Conservation (phyloP, 148 eudicot species). For the Cornus florida region DNA sequence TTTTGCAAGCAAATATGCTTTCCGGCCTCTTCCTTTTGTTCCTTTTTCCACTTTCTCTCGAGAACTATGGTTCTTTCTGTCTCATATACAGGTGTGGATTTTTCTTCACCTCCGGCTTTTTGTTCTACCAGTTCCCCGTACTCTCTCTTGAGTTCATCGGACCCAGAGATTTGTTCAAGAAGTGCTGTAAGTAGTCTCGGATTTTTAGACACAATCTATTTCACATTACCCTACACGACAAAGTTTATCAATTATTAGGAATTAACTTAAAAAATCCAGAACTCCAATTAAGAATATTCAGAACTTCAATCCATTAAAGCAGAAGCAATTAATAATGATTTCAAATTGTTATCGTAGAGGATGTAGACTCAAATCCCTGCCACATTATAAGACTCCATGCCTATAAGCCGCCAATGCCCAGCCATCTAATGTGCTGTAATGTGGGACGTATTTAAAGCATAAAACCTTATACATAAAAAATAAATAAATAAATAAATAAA, state of each 20-base stretch:
- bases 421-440: too few relatives aligned
- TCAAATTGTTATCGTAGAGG: not conserved
- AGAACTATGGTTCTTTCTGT: slow-evolving; percentile 76
- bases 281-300: not conserved
- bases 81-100: slow-evolving; percentile 74
- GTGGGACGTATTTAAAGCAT: not conserved
- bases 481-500: too few relatives aligned
- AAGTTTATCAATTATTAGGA: not conserved
- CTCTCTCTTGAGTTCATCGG: slow-evolving; percentile 83
- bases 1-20: slow-evolving; percentile 88
- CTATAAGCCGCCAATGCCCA: not conserved
- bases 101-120: slow-evolving; percentile 88
- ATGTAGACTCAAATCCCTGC: not conserved
- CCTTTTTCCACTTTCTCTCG: slow-evolving; percentile 94
- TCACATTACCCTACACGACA: slow-evolving; percentile 84
- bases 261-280: not conserved
- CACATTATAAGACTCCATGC: not conserved
- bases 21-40: slow-evolving; percentile 97
- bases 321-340: not conserved
- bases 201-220: slow-evolving; percentile 93
- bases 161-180: slow-evolving; percentile 94
- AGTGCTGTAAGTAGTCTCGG: slow-evolving; percentile 91
- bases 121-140: slow-evolving; percentile 83
- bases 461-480: not conserved
- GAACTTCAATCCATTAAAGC: not conserved